phyloP scores from a whole-genome alignment of 345 rosid genomes.

The Populus euphratica region DNA sequence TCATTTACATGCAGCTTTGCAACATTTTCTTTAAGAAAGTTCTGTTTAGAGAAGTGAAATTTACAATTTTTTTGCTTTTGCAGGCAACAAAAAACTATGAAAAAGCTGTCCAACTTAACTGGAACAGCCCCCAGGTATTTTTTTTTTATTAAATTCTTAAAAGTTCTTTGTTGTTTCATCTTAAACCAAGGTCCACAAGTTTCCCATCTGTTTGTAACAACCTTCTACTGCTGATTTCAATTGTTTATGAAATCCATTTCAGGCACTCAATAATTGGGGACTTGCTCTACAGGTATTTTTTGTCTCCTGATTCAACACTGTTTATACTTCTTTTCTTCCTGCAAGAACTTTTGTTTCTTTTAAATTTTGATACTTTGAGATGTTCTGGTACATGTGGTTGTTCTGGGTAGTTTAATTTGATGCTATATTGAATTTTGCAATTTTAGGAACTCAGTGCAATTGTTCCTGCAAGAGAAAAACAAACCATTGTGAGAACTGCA shows the following conservation, averaged over 20 bases:
- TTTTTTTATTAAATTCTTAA: conserved; percentile 1
- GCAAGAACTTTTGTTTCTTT: background rate
- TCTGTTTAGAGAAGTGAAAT: background rate
- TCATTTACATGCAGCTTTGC: background rate
- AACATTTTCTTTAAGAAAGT: background rate
- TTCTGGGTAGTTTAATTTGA: conserved; percentile 5
- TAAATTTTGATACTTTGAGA: background rate
- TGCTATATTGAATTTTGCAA: conserved; percentile 16
- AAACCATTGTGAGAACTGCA: conserved; percentile 82
- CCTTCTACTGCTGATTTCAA: conserved; percentile 9
- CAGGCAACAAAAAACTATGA: conserved; percentile 96
- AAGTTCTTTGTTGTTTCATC: conserved; percentile 10
- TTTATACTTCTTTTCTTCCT: background rate
- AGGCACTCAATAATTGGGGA: conserved; percentile 99
- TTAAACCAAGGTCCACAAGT: conserved; percentile 2
- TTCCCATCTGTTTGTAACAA: background rate
- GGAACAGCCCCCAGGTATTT: conserved; percentile 97
- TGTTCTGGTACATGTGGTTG: background rate
- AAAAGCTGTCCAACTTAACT: conserved; percentile 90
- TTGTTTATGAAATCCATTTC: conserved; percentile 28
- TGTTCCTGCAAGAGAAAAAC: conserved; percentile 92
- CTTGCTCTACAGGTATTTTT: conserved; percentile 82
- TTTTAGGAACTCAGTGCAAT: conserved; percentile 92
- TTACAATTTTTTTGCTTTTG: conserved; percentile 17
- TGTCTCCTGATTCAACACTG: background rate